Conservation (phyloP, 1,139 yeast species). For the Saccharomyces hybrid region DNA sequence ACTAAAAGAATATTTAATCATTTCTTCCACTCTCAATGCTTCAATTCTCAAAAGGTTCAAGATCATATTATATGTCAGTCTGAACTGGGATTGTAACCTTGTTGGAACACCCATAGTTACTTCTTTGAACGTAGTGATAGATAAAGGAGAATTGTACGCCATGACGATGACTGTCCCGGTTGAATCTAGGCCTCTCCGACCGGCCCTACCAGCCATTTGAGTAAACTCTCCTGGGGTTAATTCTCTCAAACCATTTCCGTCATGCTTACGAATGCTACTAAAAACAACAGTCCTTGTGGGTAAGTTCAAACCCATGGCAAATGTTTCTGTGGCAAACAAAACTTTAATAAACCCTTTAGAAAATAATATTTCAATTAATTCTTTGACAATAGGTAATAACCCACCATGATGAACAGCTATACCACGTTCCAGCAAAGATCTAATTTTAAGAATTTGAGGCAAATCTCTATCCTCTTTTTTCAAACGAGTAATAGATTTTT, state of each 20-base stretch:
- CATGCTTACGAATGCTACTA: slow-evolving; percentile 78
- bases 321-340: slow-evolving; percentile 94
- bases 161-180: slow-evolving; percentile 95
- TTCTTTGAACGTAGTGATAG: slow-evolving; percentile 56
- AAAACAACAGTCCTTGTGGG: slow-evolving; percentile 97
- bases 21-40: slow-evolving; percentile 90
- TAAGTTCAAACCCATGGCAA: slow-evolving; percentile 95
- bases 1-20: slow-evolving; percentile 92
- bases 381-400: slow-evolving; percentile 87
- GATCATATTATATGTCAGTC: slow-evolving; percentile 94
- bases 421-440: slow-evolving; percentile 82
- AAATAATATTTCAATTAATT: slow-evolving; percentile 86
- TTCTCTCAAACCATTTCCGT: slow-evolving; percentile 75
- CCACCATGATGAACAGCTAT: slow-evolving; percentile 99
- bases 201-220: slow-evolving; percentile 99
- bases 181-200: slow-evolving; percentile 90
- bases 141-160: slow-evolving; percentile 69
- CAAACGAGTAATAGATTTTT: slow-evolving; percentile 77
- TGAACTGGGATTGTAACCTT: slow-evolving; percentile 80
- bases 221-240: slow-evolving; percentile 93
- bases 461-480: slow-evolving; percentile 87
- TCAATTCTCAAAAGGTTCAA: slow-evolving; percentile 84
- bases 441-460: slow-evolving; percentile 78
- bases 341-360: slow-evolving; percentile 82
- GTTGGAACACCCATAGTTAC: slow-evolving; percentile 86